phyloP scores from a whole-genome alignment of 2,329 filamentous ascomycete genomes.

The Colletotrichum kahawae region DNA sequence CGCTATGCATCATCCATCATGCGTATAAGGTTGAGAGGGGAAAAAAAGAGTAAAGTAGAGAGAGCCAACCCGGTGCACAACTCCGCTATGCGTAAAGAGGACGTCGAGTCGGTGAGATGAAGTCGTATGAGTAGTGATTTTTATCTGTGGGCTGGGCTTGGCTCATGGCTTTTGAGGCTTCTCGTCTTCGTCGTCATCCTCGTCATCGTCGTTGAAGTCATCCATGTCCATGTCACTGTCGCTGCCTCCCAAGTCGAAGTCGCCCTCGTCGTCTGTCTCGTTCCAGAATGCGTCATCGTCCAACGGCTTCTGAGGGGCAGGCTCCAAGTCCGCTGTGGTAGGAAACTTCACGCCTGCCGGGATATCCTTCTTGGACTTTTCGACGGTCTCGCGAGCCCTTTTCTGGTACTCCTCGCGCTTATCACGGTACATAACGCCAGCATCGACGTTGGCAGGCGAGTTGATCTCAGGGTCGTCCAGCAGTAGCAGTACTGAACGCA shows the following conservation, averaged over 20 bases:
- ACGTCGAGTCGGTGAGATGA: background rate
- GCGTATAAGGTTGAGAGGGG: slow-evolving; percentile 5
- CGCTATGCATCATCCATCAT: slow-evolving; percentile 24
- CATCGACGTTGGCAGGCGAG: slow-evolving; percentile 94
- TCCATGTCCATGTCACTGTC: slow-evolving; percentile 69
- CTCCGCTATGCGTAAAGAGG: background rate
- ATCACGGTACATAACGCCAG: slow-evolving; percentile 84
- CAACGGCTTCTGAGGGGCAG: slow-evolving; percentile 62
- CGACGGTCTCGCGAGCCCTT: slow-evolving; percentile 72
- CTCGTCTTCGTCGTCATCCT: slow-evolving; percentile 62
- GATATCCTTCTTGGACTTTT: slow-evolving; percentile 78
- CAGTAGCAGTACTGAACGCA: slow-evolving; percentile 89
- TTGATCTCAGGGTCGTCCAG: slow-evolving; percentile 94
- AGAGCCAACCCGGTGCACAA: background rate
- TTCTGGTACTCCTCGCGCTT: slow-evolving; percentile 71
- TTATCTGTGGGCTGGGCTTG: background rate
- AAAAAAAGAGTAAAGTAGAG: background rate
- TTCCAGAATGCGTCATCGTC: slow-evolving; percentile 86
- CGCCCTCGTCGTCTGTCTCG: slow-evolving; percentile 76
- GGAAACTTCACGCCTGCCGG: slow-evolving; percentile 84
- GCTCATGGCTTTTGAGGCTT: background rate
- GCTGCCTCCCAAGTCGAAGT: slow-evolving; percentile 70
- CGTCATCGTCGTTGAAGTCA: slow-evolving; percentile 63
- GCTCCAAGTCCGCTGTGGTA: slow-evolving; percentile 67
- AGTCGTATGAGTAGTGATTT: background rate